phyloP scores from a whole-genome alignment of 2,329 filamentous ascomycete species.

The Verticillium nonalfalfae region DNA sequence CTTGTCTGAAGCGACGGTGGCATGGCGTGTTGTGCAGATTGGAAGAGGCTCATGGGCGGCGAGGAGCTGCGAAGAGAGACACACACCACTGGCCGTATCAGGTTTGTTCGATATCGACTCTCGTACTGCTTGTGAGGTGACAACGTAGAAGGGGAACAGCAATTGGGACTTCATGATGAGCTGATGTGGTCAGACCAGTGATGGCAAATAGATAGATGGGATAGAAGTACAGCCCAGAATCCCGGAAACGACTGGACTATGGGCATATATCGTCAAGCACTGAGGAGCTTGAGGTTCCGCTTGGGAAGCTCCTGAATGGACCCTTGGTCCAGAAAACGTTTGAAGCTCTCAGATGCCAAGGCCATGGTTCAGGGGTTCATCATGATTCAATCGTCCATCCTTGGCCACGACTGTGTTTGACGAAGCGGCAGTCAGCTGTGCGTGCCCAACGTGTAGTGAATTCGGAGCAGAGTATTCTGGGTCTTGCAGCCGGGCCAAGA shows the following conservation, averaged over 20 bases:
- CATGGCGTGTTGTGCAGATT: slow-evolving; percentile 9
- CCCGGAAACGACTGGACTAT: not conserved
- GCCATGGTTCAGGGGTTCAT: not conserved
- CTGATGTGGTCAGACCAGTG: not conserved
- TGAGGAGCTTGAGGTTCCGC: not conserved
- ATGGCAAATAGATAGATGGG: not conserved
- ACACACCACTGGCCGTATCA: slow-evolving; percentile 4
- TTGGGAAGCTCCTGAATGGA: not conserved
- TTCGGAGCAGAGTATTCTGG: not conserved
- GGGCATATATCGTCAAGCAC: not conserved
- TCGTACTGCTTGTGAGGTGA: slow-evolving; percentile 6
- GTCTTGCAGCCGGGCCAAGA: not conserved
- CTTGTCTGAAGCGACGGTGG: not conserved
- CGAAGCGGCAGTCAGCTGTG: not conserved
- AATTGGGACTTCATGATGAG: slow-evolving; percentile 8
- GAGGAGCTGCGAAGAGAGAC: slow-evolving; percentile 10
- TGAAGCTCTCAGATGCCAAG: not conserved
- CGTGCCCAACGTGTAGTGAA: not conserved
- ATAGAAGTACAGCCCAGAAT: not conserved
- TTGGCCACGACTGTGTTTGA: not conserved
- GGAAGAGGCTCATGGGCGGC: slow-evolving; percentile 6
- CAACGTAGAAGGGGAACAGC: not conserved
- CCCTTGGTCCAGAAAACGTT: not conserved
- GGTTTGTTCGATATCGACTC: slow-evolving; percentile 9
- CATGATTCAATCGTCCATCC: not conserved